These are phyloP conservation scores for Nakazawaea sp. DNA, from an alignment of 805 yeast species.

Conservation along the genomic window DNA sequence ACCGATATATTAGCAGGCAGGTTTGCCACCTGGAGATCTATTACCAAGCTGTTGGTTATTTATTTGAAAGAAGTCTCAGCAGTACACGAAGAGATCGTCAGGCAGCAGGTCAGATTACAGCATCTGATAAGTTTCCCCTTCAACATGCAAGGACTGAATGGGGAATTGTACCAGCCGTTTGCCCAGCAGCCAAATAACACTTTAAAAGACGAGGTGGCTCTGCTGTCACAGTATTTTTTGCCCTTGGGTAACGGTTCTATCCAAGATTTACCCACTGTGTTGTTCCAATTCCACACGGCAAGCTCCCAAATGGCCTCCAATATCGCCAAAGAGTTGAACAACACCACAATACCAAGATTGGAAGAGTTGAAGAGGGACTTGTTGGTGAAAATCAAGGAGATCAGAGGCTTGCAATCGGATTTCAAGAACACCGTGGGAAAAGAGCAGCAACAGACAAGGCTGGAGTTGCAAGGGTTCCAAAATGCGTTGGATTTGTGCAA, in stretches of 20 bases:
- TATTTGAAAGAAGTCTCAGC: slow-evolving; percentile 76
- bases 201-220: slow-evolving; percentile 26
- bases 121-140: slow-evolving; percentile 63
- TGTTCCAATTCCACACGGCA: slow-evolving; percentile 47
- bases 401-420: slow-evolving; percentile 74
- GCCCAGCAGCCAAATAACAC: slow-evolving; percentile 12
- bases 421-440: slow-evolving; percentile 69
- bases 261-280: slow-evolving; percentile 71
- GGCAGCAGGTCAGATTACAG: slow-evolving; percentile 75
- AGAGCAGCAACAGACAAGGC: slow-evolving; percentile 63
- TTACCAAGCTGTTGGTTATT: slow-evolving; percentile 65
- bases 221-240: slow-evolving; percentile 48
- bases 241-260: slow-evolving; percentile 77
- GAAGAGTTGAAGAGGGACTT: slow-evolving; percentile 71
- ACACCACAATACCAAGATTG: slow-evolving; percentile 56
- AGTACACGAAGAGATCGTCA: slow-evolving; percentile 81
- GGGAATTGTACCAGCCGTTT: slow-evolving; percentile 29
- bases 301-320: slow-evolving; percentile 52
- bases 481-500: slow-evolving; percentile 63
- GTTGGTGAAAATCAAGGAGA: slow-evolving; percentile 79
- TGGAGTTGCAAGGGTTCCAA: slow-evolving; percentile 43
- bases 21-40: slow-evolving; percentile 80
- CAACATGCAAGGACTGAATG: slow-evolving; percentile 35
- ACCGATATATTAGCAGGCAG: slow-evolving; percentile 82
- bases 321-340: slow-evolving; percentile 53